Evolutionary conservation across 2,329 filamentous ascomycete species (phyloP).

Genomic region (Trichophyton schoenleinii): DNA sequence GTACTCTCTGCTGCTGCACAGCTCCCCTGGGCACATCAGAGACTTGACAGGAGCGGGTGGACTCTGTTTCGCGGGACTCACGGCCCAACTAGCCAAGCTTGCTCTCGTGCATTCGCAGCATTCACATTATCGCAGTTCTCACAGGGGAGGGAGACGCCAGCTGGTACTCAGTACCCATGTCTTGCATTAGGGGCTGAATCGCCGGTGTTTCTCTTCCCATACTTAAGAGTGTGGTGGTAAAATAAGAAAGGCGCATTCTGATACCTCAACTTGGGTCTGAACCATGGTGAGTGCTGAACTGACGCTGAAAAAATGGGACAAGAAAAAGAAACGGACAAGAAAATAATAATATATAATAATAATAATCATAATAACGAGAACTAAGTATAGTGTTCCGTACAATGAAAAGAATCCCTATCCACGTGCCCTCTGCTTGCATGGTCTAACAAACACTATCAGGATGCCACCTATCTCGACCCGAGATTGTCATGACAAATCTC

Average conservation of each 20-base stretch:
- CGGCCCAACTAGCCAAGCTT: background rate
- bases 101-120: background rate
- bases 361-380: background rate
- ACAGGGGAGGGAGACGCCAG: background rate
- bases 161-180: background rate
- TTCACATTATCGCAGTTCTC: background rate
- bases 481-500: background rate
- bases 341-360: background rate
- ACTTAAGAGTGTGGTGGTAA: background rate
- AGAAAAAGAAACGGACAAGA: background rate
- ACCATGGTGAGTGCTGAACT: background rate
- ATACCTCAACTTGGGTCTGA: slow-evolving; percentile 1
- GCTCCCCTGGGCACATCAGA: background rate
- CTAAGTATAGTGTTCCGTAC: background rate
- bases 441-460: background rate
- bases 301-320: background rate
- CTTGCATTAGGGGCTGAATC: background rate
- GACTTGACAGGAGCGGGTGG: background rate
- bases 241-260: background rate
- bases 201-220: background rate
- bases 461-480: background rate
- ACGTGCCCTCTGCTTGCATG: background rate
- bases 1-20: background rate
- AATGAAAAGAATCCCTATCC: background rate
- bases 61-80: background rate